Conservation (phyloP, 805 yeast genomes). For the Komagataella pastoris region DNA sequence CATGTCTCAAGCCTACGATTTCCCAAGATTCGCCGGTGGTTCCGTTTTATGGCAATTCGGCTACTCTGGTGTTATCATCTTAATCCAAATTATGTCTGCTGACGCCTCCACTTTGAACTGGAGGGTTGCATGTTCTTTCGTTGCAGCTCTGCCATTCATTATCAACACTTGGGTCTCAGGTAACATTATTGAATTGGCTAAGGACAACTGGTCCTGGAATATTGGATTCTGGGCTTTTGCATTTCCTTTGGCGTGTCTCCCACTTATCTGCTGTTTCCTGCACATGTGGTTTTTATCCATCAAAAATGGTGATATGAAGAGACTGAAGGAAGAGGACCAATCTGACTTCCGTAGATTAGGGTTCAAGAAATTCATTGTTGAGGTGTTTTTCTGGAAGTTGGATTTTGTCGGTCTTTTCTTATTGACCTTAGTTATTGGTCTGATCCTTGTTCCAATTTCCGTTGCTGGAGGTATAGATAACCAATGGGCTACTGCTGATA, state of each 20-base stretch:
- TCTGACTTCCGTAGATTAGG: constrained; percentile 19
- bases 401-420: constrained; percentile 53
- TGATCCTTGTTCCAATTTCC: constrained; percentile 61
- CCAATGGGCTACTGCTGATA: constrained; percentile 46
- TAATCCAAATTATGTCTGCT: constrained; percentile 43
- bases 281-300: constrained; percentile 46
- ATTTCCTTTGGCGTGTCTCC: constrained; percentile 53
- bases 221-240: constrained; percentile 75
- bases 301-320: constrained; percentile 36
- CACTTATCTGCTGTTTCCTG: constrained; percentile 35
- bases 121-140: constrained; percentile 52
- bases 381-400: constrained; percentile 43
- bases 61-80: constrained; percentile 48
- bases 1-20: constrained; percentile 45
- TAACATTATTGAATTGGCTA: constrained; percentile 29
- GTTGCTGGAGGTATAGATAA: constrained; percentile 50
- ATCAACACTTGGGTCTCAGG: constrained; percentile 75
- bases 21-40: constrained; percentile 51
- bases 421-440: constrained; percentile 42
- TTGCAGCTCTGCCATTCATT: constrained; percentile 61
- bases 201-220: constrained; percentile 51
- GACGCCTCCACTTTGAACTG: constrained; percentile 60
- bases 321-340: constrained; percentile 13
- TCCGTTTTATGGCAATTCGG: constrained; percentile 43
- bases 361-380: constrained; percentile 15